A percentile compares a stretch with the other conserved stretches of the same genome.
These are phyloP conservation scores for Bryoglossum gracile DNA, from an alignment of 495 filamentous ascomycete species.

Conservation along the genomic window DNA sequence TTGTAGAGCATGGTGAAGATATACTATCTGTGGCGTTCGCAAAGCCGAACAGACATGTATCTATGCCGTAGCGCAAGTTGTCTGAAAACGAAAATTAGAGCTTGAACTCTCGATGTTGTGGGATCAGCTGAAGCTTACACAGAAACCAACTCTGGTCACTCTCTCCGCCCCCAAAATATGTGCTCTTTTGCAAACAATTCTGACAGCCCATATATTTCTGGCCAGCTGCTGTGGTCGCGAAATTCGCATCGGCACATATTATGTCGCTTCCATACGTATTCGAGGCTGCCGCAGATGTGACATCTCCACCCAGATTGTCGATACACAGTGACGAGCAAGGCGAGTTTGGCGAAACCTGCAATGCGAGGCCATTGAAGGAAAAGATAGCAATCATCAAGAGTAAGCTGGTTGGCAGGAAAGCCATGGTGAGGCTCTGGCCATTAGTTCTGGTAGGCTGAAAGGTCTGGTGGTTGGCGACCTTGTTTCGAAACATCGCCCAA, in stretches of 20 bases:
- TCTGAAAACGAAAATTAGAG: conserved; percentile 13
- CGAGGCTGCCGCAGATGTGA: conserved; percentile 38
- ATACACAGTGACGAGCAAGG: conserved; percentile 42
- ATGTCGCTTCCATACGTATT: conserved; percentile 38
- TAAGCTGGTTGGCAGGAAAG: neutral
- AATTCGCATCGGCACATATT: conserved; percentile 36
- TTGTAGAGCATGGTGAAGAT: conserved; percentile 10
- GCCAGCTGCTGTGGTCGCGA: conserved; percentile 26
- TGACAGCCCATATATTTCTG: conserved; percentile 42
- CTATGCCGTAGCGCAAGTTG: conserved; percentile 34
- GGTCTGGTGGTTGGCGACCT: neutral
- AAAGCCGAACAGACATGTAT: conserved; percentile 32
- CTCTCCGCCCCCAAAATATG: conserved; percentile 34
- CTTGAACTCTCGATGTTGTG: neutral
- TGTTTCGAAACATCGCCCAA: neutral
- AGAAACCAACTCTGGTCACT: conserved; percentile 46
- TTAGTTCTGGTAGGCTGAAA: no score
- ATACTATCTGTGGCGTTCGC: conserved; percentile 5
- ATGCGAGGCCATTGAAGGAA: conserved; percentile 5
- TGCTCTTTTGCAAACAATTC: conserved; percentile 44
- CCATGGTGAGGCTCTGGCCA: no score
- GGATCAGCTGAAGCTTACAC: conserved; percentile 30
- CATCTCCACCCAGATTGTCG: conserved; percentile 31
- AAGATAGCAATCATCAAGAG: conserved; percentile 2
- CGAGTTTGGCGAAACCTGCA: conserved; percentile 46